These are phyloP conservation scores for Monosporascus sp. DNA, from an alignment of 2,329 filamentous ascomycete genomes.

Conservation along the genomic window DNA sequence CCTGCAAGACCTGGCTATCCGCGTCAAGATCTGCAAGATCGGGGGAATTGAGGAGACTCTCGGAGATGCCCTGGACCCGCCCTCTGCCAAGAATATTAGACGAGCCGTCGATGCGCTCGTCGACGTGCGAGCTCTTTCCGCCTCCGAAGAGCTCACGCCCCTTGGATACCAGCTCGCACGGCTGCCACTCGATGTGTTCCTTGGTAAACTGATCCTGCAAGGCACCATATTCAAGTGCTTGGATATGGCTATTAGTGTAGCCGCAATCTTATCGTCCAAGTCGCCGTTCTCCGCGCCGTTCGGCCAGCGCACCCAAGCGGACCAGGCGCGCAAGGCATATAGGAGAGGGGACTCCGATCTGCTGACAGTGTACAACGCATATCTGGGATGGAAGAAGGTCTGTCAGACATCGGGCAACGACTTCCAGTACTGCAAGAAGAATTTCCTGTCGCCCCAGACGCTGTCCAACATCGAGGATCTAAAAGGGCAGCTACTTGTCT, in stretches of 20 bases:
- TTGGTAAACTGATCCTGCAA: constrained; percentile 87
- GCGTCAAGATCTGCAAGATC: constrained; percentile 95
- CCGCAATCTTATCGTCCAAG: constrained; percentile 89
- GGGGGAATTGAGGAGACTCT: constrained; percentile 90
- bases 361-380: constrained; percentile 90
- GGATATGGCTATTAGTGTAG: constrained; percentile 86
- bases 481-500: constrained; percentile 83
- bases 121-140: constrained; percentile 84
- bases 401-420: constrained; percentile 71
- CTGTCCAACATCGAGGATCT: constrained; percentile 90
- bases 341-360: constrained; percentile 86
- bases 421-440: constrained; percentile 88
- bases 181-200: constrained; percentile 85
- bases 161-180: constrained; percentile 83
- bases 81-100: constrained; percentile 85
- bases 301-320: constrained; percentile 75
- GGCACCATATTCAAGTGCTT: constrained; percentile 85
- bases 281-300: constrained; percentile 88
- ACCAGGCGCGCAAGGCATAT: constrained; percentile 73
- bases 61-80: constrained; percentile 81
- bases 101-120: constrained; percentile 88
- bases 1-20: constrained; percentile 88
- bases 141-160: constrained; percentile 76
- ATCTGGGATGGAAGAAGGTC: constrained; percentile 79
- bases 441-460: constrained; percentile 85